phyloP scores from a whole-genome alignment of 2,329 filamentous ascomycete species.

The Sporothrix phasma region DNA sequence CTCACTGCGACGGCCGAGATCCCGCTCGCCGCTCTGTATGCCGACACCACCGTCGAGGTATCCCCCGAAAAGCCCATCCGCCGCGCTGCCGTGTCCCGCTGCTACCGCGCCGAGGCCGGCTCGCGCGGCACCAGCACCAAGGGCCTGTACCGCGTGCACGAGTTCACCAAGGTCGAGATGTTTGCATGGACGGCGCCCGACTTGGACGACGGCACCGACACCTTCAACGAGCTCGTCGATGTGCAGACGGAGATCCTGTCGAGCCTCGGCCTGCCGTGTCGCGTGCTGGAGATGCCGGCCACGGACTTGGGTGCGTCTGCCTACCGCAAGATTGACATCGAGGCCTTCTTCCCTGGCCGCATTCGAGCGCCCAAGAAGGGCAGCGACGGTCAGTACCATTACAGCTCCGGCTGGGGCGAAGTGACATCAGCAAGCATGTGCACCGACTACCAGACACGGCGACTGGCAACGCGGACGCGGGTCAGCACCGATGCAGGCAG shows the following conservation, averaged over 20 bases:
- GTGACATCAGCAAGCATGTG: slow-evolving; percentile 85
- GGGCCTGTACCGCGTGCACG: slow-evolving; percentile 91
- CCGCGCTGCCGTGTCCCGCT: slow-evolving; percentile 76
- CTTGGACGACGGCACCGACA: slow-evolving; percentile 34
- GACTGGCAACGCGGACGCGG: slow-evolving; percentile 72
- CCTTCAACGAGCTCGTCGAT: slow-evolving; percentile 78
- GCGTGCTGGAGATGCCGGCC: slow-evolving; percentile 86
- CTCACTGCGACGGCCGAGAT: slow-evolving; percentile 91
- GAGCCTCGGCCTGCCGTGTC: slow-evolving; percentile 70
- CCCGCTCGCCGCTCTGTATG: slow-evolving; percentile 82
- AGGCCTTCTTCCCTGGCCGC: slow-evolving; percentile 84
- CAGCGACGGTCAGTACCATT: slow-evolving; percentile 22
- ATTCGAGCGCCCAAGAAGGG: slow-evolving; percentile 26
- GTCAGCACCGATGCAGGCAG: slow-evolving; percentile 42
- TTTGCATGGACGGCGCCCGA: slow-evolving; percentile 78
- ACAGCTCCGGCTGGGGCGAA: slow-evolving; percentile 75
- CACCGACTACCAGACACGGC: slow-evolving; percentile 84
- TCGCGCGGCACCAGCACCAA: slow-evolving; percentile 84
- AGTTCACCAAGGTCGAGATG: slow-evolving; percentile 97
- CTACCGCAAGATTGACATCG: slow-evolving; percentile 80
- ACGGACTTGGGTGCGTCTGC: slow-evolving; percentile 84
- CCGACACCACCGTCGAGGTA: slow-evolving; percentile 59
- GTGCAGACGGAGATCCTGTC: slow-evolving; percentile 78
- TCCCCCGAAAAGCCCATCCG: slow-evolving; percentile 65
- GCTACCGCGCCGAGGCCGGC: slow-evolving; percentile 91